Evolutionary conservation across 768 basidiomycete genomes (phyloP).

Genomic region (Leccinellum luteum): DNA sequence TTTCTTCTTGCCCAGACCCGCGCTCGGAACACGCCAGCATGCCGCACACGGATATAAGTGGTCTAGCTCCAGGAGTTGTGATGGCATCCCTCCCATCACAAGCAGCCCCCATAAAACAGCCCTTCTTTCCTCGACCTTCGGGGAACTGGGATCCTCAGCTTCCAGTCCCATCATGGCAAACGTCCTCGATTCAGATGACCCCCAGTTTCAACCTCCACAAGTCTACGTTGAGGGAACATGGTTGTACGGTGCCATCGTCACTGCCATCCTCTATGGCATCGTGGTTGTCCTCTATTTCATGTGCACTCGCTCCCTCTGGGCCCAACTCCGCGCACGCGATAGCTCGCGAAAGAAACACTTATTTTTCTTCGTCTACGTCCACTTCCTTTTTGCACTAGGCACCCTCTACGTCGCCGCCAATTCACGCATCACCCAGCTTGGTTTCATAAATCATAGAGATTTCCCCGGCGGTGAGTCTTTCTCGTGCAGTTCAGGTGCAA

Average conservation of each 20-base stretch:
- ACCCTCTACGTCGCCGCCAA: conserved; percentile 28
- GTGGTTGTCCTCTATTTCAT: conserved; percentile 25
- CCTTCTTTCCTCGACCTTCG: neutral
- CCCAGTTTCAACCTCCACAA: conserved; percentile 9
- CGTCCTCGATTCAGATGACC: neutral
- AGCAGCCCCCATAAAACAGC: too few species aligned
- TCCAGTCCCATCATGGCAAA: conserved; percentile 15
- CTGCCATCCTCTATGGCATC: conserved; percentile 27
- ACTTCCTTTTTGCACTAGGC: conserved; percentile 27
- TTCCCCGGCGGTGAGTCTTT: conserved; percentile 28
- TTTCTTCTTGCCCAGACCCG: neutral
- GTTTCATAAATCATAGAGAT: conserved; percentile 31
- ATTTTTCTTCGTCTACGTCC: conserved; percentile 31
- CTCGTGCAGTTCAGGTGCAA: neutral
- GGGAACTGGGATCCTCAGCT: neutral
- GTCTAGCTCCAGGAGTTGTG: neutral
- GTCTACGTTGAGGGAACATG: conserved; percentile 29
- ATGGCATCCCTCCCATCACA: neutral
- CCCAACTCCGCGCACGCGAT: conserved; percentile 12
- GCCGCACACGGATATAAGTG: neutral
- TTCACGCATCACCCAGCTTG: conserved; percentile 27
- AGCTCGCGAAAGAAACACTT: conserved; percentile 15
- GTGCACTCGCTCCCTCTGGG: conserved; percentile 30
- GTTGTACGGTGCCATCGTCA: conserved; percentile 30
- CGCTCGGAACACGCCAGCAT: neutral